A percentile compares a stretch with the other conserved stretches of the same genome.
phyloP scores from a whole-genome alignment of 2,329 filamentous ascomycete species.

The Fusarium napiforme region DNA sequence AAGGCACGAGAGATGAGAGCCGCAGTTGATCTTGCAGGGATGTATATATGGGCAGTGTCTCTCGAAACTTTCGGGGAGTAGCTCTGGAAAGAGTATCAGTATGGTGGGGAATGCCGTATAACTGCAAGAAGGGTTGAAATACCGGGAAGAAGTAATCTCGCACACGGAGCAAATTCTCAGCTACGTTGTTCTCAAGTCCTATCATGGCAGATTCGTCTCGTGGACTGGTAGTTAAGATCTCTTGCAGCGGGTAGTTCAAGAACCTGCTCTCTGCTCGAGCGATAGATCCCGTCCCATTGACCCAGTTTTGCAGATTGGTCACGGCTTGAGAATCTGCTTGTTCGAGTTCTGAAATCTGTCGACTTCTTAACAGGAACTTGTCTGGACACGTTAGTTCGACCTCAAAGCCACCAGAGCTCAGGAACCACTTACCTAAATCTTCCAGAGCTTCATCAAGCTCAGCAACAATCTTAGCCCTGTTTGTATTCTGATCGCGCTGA shows the following conservation, averaged over 20 bases:
- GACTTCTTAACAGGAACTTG: neutral
- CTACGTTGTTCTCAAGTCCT: neutral
- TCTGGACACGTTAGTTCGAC: neutral
- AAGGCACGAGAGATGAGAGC: neutral
- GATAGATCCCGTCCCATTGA: neutral
- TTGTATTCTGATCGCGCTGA: neutral
- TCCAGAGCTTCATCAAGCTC: neutral
- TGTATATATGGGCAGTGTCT: neutral
- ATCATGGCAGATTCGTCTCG: neutral
- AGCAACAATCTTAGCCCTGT: fast-evolving
- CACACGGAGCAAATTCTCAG: neutral
- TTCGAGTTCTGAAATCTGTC: neutral
- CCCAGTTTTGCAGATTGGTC: fast-evolving
- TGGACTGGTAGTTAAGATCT: neutral
- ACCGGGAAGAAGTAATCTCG: neutral
- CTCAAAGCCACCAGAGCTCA: too few species aligned
- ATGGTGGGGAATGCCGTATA: fast-evolving
- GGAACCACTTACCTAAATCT: neutral
- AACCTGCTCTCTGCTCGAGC: neutral
- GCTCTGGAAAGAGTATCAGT: neutral
- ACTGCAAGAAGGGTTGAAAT: fast-evolving
- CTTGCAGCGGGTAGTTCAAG: neutral
- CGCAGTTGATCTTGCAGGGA: neutral
- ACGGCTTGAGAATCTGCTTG: neutral
- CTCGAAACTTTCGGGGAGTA: fast-evolving